Evolutionary conservation across 768 basidiomycete species (phyloP), one percentile per base, ranked within the genome.

Genomic region (Termitomyces sp.): DNA sequence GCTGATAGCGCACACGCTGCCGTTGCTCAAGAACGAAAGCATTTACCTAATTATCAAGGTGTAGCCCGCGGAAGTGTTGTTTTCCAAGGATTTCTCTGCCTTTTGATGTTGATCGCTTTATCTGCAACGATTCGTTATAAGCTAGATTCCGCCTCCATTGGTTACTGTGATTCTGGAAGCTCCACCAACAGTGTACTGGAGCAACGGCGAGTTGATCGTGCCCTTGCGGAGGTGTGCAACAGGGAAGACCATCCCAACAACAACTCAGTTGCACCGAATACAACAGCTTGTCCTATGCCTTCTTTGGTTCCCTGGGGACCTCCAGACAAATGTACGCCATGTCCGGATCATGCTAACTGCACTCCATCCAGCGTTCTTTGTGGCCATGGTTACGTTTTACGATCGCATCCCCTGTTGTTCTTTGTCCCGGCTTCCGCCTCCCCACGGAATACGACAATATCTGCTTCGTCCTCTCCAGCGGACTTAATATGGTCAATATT

Each of bases 131-230:
- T 76, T 63, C 75, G 76, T 18, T 89, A 84, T 75, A 92, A 91
- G 72, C 58, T 62, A 13, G 83, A 88, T 62, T 91, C 91, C 5
- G 74, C 85, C 2, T 68, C 76, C 11, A 84, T 94, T 62, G 92
- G 92, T 5, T 94, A 83, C 70, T 94, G 92, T 66, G 84, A 90
- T 60, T 70, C 80, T 36, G 86, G 82, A 20, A 81, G 69, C 56
- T 73, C 76, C 62, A 87, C 84, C 30, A 94, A 88, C 68, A 68
- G 63, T 24, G 72, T 74, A 3, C 70, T 92, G 51, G 81, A 82
- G 57, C 72, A 69, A 14, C 63, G 85, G 20, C 76, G 79, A 45
- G 72, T 71, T 5, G 72, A 72, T 44, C 71, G 80, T 54, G 65
- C 71, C n/a, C 79, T 79, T 36, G 71, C 80, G 14, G 77, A 81